phyloP scores from a whole-genome alignment of 371 early-diverging fungal genomes.

The Furculomyces boomerangus region DNA sequence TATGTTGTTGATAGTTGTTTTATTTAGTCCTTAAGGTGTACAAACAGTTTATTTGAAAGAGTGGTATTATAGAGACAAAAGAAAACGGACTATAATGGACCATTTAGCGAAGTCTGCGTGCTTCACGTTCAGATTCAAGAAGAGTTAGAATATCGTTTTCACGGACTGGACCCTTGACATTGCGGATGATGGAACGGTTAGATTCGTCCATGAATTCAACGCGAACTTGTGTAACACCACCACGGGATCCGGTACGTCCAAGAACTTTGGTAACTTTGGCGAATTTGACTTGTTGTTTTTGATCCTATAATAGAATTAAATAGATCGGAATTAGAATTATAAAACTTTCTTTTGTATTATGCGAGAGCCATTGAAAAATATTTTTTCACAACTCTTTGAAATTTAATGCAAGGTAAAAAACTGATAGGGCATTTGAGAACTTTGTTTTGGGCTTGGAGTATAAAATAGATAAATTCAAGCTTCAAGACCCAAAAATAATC shows the following conservation, averaged over 20 bases:
- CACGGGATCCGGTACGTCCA: slow-evolving; percentile 97
- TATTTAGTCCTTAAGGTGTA: not conserved
- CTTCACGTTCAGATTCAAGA: slow-evolving; percentile 97
- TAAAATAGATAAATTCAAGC: no score
- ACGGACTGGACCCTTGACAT: slow-evolving; percentile 97
- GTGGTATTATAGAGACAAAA: not conserved
- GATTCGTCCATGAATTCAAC: slow-evolving; percentile 95
- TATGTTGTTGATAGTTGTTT: no score
- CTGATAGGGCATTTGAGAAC: no score
- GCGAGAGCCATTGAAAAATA: no score
- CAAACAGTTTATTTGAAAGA: not conserved
- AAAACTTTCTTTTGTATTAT: no score
- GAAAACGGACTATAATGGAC: not conserved
- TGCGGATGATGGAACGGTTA: slow-evolving; percentile 92
- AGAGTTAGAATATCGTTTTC: slow-evolving; percentile 91
- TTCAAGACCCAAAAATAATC: no score
- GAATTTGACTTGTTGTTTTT: slow-evolving; percentile 49
- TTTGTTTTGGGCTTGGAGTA: no score
- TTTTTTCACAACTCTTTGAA: no score
- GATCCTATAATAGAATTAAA: slow-evolving; percentile 13
- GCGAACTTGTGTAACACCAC: slow-evolving; percentile 97
- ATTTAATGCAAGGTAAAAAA: no score
- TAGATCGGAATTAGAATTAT: no score
- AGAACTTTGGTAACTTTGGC: slow-evolving; percentile 91
- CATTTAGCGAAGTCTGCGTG: slow-evolving; percentile 88